These are phyloP conservation scores for Silene vulgaris DNA, from an alignment of 179 eudicot genomes.

Conservation along the genomic window DNA sequence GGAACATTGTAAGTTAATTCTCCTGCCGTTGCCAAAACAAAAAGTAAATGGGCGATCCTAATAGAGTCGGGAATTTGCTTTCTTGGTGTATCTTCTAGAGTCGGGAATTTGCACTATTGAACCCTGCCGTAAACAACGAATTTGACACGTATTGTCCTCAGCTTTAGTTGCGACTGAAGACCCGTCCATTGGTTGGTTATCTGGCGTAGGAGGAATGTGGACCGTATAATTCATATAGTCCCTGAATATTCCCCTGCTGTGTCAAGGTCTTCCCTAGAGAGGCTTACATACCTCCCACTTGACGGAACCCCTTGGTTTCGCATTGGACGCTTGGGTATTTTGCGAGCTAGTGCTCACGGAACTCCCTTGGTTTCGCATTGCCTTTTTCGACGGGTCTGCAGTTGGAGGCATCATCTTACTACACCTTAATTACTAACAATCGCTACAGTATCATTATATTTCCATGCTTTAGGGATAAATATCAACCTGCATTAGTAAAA, in stretches of 20 bases:
- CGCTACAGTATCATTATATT: not conserved
- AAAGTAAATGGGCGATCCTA: too few species aligned
- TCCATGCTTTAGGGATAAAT: conserved; percentile 7
- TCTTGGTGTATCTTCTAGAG: too few species aligned
- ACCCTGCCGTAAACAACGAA: conserved; percentile 72
- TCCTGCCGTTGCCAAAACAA: too few species aligned
- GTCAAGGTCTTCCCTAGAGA: conserved; percentile 64
- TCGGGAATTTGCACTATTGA: conserved; percentile 36
- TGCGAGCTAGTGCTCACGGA: conserved; percentile 20
- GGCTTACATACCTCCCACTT: conserved; percentile 67
- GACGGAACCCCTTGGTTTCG: conserved; percentile 41
- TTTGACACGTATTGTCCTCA: conserved; percentile 77
- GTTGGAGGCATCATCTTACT: conserved; percentile 34
- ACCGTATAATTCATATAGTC: conserved; percentile 76
- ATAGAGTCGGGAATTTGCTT: too few species aligned
- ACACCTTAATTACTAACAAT: not conserved
- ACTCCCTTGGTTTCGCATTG: conserved; percentile 34
- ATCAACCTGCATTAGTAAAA: not conserved
- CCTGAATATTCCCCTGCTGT: conserved; percentile 50
- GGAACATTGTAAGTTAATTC: too few species aligned
- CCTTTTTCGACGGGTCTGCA: conserved; percentile 45
- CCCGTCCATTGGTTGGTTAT: conserved; percentile 69
- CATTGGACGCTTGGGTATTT: conserved; percentile 27
- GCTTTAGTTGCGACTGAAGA: conserved; percentile 63
- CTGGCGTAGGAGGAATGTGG: conserved; percentile 74